Evolutionary conservation across 192 early-diverging fungal species (phyloP).

Genomic region (Coemansia aciculifera): DNA sequence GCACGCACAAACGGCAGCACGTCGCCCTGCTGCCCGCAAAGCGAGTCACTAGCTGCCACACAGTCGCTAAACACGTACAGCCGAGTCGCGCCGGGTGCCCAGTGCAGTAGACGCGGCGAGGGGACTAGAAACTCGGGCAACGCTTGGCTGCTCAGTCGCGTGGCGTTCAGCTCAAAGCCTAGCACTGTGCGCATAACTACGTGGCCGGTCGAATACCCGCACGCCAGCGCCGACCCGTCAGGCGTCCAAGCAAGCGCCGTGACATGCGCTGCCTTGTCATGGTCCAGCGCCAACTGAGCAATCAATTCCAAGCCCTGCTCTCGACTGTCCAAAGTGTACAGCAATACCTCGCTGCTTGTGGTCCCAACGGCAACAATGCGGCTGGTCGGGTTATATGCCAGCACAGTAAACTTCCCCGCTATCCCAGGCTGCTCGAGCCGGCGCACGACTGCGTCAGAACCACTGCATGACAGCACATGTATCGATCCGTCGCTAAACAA

Average conservation of each 20-base stretch:
- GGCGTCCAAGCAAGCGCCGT: conserved; percentile 34
- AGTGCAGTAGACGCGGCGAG: conserved; percentile 16
- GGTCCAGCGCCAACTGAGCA: background rate
- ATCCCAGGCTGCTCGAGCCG: conserved; percentile 2
- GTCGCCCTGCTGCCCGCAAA: conserved; percentile 19
- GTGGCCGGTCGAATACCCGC: conserved; percentile 44
- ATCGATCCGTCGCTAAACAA: conserved; percentile 32
- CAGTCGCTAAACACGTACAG: conserved; percentile 18
- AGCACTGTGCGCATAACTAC: conserved; percentile 32
- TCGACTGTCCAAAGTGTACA: conserved; percentile 9
- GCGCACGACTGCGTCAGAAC: background rate
- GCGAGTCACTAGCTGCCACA: background rate
- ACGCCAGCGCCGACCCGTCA: conserved; percentile 39
- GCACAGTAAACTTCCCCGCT: conserved; percentile 11
- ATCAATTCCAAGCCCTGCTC: background rate
- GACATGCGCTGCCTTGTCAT: conserved; percentile 18
- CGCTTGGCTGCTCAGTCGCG: conserved; percentile 18
- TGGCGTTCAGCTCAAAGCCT: conserved; percentile 42
- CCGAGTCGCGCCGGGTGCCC: conserved; percentile 23
- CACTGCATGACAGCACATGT: conserved; percentile 6
- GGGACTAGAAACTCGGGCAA: background rate
- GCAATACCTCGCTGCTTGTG: conserved; percentile 20
- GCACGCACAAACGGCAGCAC: conserved; percentile 43
- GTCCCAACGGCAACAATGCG: conserved; percentile 35
- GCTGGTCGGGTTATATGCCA: conserved; percentile 28